Evolutionary conservation across 2,329 filamentous ascomycete genomes (phyloP), one percentile per base, ranked within the genome.

Genomic region (Fusarium dimerum): DNA sequence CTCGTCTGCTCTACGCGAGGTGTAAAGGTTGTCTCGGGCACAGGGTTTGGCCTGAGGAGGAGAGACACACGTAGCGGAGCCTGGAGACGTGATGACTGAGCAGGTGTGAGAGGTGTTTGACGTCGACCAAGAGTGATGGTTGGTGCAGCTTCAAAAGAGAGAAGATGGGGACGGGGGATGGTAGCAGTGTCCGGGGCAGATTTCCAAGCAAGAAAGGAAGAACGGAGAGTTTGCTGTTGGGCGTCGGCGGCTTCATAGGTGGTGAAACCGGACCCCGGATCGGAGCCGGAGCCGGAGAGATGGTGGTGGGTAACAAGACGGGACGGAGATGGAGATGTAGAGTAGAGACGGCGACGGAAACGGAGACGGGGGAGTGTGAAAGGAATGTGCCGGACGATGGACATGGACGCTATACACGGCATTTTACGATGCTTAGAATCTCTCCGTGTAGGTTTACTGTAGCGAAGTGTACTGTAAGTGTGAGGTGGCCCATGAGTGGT

Each of bases 121-220:
- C 94, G 88, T 6, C 93, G 88, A 49, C 94, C 94, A 59, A 92
- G 88, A 13, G 93, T 97, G 73, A 94, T 97, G 43, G 92, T 90
- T 2, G 92, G 91, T 34, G 80, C 75, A 44, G 92, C 89, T 48
- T 90, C 86, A 72, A 96, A 94, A 58, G 90, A 92, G 57, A 97
- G 78, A 59, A 97, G 78, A 32, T 83, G 85, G 26, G 91, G 89
- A 13, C 78, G 75, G 1, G 88, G 88, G 9, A 80, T 71, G 5
- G 46, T 42, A 17, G 41, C 20, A 17, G 41, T 26, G n/a, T 63
- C 45, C 17, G 61, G 20, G 43, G 63, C 50, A 52, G 57, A 60
- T 45, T 73, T 75, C 67, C 69, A 73, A n/a, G 59, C 55, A 26
- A 76, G 64, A 38, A 74, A 66, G 2, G 32, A 46, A 15, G 64